Evolutionary conservation across 192 early-diverging fungal species (phyloP).

Genomic region (Backusella sp.): DNA sequence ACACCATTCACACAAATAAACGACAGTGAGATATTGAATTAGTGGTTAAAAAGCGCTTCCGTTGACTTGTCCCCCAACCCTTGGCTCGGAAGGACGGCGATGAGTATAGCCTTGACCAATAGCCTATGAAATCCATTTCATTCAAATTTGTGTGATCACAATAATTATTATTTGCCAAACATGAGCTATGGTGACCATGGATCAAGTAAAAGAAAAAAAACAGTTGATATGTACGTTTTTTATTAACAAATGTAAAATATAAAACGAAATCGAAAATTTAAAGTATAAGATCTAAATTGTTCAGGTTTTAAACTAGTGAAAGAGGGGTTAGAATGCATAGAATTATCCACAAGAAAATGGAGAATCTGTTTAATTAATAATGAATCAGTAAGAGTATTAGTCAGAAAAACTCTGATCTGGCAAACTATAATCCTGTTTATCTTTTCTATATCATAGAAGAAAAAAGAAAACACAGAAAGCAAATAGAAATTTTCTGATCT

Average conservation of each 20-base stretch:
- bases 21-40: not conserved
- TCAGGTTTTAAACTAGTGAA: constrained; percentile 5
- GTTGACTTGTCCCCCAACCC: not conserved
- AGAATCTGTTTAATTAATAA: not conserved
- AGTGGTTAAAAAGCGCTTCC: not conserved
- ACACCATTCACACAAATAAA: not conserved
- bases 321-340: not conserved
- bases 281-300: not conserved
- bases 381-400: constrained; percentile 1
- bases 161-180: constrained; percentile 1
- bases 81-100: not conserved
- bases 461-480: not conserved
- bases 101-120: constrained; percentile 5
- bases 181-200: not conserved
- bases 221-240: not conserved
- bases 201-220: not conserved
- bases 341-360: not conserved
- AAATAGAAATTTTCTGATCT: not conserved
- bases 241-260: not conserved
- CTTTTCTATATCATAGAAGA: not conserved
- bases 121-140: not conserved
- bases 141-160: constrained; percentile 1
- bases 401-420: constrained; percentile 4
- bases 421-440: not conserved
- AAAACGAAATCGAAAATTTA: not conserved